phyloP scores from a whole-genome alignment of 1,284 basidiomycete species.

The Apiotrichum akiyoshidainum region DNA sequence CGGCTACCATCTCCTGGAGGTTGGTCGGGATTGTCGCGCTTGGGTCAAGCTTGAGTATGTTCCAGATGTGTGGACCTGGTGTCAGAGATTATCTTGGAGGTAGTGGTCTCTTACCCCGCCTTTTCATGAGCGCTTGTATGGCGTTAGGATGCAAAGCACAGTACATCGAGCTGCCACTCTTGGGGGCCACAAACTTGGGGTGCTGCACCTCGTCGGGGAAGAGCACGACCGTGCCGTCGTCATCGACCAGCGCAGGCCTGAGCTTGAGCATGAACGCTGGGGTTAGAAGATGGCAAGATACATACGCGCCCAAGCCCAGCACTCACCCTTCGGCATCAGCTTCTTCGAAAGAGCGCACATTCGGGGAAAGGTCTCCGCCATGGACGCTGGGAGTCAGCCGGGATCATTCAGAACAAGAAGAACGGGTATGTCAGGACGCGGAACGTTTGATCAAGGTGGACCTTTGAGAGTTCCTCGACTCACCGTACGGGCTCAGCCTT shows the following conservation, averaged over 20 bases:
- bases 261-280: slow-evolving; percentile 24
- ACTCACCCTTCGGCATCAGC: slow-evolving; percentile 13
- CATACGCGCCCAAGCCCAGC: not conserved
- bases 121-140: not conserved
- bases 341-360: slow-evolving; percentile 12
- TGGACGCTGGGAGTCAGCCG: slow-evolving; percentile 13
- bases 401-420: not conserved
- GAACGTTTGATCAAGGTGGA: too few relatives aligned
- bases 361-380: slow-evolving; percentile 12
- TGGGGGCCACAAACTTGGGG: not conserved
- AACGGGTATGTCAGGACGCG: too few relatives aligned
- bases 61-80: not conserved
- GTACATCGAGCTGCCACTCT: not conserved
- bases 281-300: too few relatives aligned
- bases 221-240: slow-evolving; percentile 1
- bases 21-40: not conserved
- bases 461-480: not conserved
- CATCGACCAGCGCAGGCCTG: not conserved
- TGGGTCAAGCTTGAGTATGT: not conserved
- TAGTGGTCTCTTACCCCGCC: not conserved
- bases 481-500: not conserved
- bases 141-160: slow-evolving; percentile 11
- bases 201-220: slow-evolving; percentile 21
- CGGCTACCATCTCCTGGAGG: slow-evolving; percentile 12
- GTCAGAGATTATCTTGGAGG: not conserved